Evolutionary conservation across 495 filamentous ascomycete genomes (phyloP), one percentile per base, ranked within the genome.

Genomic region (Xylaria bambusicola): DNA sequence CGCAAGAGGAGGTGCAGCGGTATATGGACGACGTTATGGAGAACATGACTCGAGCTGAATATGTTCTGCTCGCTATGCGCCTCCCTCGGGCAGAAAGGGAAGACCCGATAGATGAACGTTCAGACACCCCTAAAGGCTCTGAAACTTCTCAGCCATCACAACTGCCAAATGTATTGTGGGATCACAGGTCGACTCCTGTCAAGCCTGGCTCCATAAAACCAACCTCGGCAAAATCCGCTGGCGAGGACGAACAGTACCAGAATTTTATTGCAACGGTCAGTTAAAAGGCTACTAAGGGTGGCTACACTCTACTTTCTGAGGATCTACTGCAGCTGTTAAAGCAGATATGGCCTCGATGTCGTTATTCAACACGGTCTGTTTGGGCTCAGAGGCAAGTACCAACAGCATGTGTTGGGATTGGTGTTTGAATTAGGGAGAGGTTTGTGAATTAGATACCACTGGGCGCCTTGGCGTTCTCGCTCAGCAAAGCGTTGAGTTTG

Each of bases 11-110:
- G 66, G 91, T 93, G 18, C 79, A 81, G 58, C 84, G 84, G 60
- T 91, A 92, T 58, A 96, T 93, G 89, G 86, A 92, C 59, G 85
- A 89, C 44, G 73, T 91, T n/a, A 90, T 92, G 87, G 85, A 88
- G 53, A 84, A 82, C 4, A 84, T 85, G 60, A 88, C 87, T 27
- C 80, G 88, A 46, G 86, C 86, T 3, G 86, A 88, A 31, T 88
- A 88, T 59, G 80, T 88, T 0, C 77, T 88, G 18, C 75, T 89
- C 2, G 87, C 87, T 6, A 84, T 87, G 75, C 81, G 84, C 49
- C 71, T 91, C 8, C 87, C 87, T 1, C 73, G 75, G 24, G 79
- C 79, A 26, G 75, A 70, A 15, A 71, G 66, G 20, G 67, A 74
- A 21, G 71, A 71, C 7, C 66, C 60, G 38, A 62, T 44, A 9